Conservation (phyloP, 2,329 filamentous ascomycete species). For the Cladosporium sp. region DNA sequence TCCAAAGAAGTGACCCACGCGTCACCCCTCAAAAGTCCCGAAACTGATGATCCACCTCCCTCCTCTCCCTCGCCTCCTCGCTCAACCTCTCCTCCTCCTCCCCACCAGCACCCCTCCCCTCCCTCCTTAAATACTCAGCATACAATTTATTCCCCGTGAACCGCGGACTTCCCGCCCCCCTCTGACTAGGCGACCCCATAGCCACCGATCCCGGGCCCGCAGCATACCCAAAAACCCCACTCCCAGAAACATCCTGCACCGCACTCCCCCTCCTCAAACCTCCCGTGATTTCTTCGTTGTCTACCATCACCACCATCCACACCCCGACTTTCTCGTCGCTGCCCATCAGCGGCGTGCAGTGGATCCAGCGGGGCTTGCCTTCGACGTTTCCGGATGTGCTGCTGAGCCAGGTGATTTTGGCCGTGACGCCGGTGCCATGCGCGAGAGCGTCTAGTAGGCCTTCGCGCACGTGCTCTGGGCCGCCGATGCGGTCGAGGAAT, state of each 20-base stretch:
- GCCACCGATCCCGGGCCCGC: background rate
- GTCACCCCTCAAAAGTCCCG: constrained; percentile 31
- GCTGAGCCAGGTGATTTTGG: constrained; percentile 45
- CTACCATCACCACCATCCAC: constrained; percentile 52
- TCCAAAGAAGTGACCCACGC: background rate
- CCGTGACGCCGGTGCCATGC: constrained; percentile 45
- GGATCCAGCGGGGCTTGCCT: constrained; percentile 45
- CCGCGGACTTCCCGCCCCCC: constrained; percentile 24
- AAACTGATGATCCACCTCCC: constrained; percentile 33
- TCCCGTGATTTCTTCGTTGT: constrained; percentile 41
- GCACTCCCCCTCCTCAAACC: constrained; percentile 23
- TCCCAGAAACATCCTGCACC: background rate
- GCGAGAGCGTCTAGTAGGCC: constrained; percentile 44
- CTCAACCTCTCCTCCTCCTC: constrained; percentile 15
- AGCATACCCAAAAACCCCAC: background rate
- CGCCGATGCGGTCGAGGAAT: constrained; percentile 48
- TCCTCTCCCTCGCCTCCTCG: constrained; percentile 23
- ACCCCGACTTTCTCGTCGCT: constrained; percentile 48
- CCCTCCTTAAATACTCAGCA: constrained; percentile 40
- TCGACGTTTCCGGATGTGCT: constrained; percentile 24
- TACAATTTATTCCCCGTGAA: constrained; percentile 39
- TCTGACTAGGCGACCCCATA: constrained; percentile 10
- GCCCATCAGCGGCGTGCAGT: constrained; percentile 49
- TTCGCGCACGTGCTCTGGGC: constrained; percentile 41
- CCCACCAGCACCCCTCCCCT: constrained; percentile 28